Evolutionary conservation across 805 yeast species (phyloP).

Genomic region (Kodamaea lidongshanica): DNA sequence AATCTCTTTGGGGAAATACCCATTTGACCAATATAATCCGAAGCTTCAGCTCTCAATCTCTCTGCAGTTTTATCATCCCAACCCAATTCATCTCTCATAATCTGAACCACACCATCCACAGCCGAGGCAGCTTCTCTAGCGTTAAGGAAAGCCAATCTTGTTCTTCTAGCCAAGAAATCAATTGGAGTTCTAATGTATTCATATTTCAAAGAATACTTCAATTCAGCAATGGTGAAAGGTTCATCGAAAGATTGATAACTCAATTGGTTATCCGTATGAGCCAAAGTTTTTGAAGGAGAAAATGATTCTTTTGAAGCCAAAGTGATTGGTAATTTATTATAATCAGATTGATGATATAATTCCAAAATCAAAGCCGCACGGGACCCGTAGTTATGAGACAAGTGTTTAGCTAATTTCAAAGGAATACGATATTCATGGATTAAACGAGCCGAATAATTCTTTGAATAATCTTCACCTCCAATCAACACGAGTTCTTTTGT

Average conservation of each 20-base stretch:
- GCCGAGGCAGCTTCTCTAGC: slow-evolving; percentile 76
- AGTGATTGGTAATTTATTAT: slow-evolving; percentile 60
- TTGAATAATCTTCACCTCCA: slow-evolving; percentile 80
- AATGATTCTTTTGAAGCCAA: slow-evolving; percentile 39
- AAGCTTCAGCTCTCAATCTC: slow-evolving; percentile 46
- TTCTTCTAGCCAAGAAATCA: slow-evolving; percentile 89
- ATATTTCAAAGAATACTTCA: slow-evolving; percentile 70
- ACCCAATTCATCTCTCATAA: slow-evolving; percentile 71
- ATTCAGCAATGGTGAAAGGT: slow-evolving; percentile 89
- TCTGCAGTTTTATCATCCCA: slow-evolving; percentile 64
- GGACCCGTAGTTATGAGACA: slow-evolving; percentile 83
- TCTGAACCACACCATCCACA: slow-evolving; percentile 77
- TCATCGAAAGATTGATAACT: slow-evolving; percentile 52
- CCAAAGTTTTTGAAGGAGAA: slow-evolving; percentile 23
- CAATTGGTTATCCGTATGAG: slow-evolving; percentile 31
- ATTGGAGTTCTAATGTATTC: slow-evolving; percentile 85
- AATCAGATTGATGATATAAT: slow-evolving; percentile 46
- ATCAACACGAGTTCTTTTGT: slow-evolving; percentile 53
- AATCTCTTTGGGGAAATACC: slow-evolving; percentile 33
- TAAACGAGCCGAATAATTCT: slow-evolving; percentile 68
- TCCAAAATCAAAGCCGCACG: slow-evolving; percentile 73
- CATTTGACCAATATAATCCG: slow-evolving; percentile 56
- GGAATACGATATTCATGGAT: slow-evolving; percentile 73
- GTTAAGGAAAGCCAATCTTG: slow-evolving; percentile 86
- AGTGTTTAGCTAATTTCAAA: slow-evolving; percentile 69